Evolutionary conservation across 257 asterid species (phyloP), one percentile per base, ranked within the genome.

Genomic region (Phtheirospermum japonicum): DNA sequence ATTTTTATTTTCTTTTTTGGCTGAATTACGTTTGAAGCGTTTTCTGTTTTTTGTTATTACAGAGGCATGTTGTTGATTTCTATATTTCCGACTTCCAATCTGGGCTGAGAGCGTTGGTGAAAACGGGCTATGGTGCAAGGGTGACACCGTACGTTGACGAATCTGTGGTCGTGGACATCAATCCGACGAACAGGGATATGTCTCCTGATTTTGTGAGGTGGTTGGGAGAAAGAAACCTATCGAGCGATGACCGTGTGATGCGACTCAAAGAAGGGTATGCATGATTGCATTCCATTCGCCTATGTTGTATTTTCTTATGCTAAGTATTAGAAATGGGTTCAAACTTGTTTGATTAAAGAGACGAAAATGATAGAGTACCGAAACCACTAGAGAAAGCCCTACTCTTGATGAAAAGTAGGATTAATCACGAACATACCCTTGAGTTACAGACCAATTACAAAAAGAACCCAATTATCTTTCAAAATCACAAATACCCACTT

Each of bases 241-340:
- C 90, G 20, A 73, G 82, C 30, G 90, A 83, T 70, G 87, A 81
- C 63, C 87, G 87, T 18, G 69, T 72, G 13, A 83, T 83, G 90
- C 73, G 85, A 32, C 73, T 83, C 64, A 81, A 81, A 71, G 90
- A 83, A 81, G 90, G 90, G 90, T 83, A 78, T 64, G 90, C 80
- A 78, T 65, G 55, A 64, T 57, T 67, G 14, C 63, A 32, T 57
- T 57, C 57, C 43, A 14, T 50, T 4, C 19, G 12, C 3, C 57
- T 50, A 30, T 19, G 13, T 40, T 1, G 2, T 2, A 2, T 12
- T 9, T 3, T 10, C n/a, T 5, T 40, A 23, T 40, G 48, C 14
- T 9, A 40, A 11, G 48, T 51, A 12, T 49, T 23, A 4, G 57
- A 63, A 36, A 36, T 63, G 34, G 5, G 20, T 32, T 19, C 9